Evolutionary conservation across 2,329 filamentous ascomycete genomes (phyloP).

Genomic region (Orbilia quercus): DNA sequence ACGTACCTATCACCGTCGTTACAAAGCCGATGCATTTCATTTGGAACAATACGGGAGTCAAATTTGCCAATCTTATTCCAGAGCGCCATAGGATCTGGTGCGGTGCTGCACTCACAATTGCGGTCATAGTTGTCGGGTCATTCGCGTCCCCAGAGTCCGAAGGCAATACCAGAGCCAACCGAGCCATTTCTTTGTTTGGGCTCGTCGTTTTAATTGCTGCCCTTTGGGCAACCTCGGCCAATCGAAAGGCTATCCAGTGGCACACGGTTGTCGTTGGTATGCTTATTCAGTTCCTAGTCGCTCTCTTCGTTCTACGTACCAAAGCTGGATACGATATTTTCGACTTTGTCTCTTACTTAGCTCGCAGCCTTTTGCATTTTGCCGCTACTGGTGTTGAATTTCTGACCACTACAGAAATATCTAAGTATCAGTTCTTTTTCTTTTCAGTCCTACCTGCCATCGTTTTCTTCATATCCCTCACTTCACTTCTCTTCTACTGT

Average conservation of each 20-base stretch:
- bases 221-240: constrained; percentile 77
- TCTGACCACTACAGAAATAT: constrained; percentile 69
- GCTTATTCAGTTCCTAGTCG: constrained; percentile 86
- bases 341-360: constrained; percentile 82
- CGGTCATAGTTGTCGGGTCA: constrained; percentile 79
- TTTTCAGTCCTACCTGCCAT: constrained; percentile 85
- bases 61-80: constrained; percentile 73
- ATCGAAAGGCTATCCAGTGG: constrained; percentile 75
- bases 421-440: constrained; percentile 74
- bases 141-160: constrained; percentile 77
- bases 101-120: constrained; percentile 74
- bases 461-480: constrained; percentile 95
- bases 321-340: constrained; percentile 88
- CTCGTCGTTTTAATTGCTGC: constrained; percentile 75
- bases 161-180: constrained; percentile 82
- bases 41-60: constrained; percentile 75
- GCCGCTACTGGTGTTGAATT: constrained; percentile 79
- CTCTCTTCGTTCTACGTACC: constrained; percentile 86
- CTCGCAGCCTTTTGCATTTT: constrained; percentile 79
- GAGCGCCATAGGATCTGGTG: constrained; percentile 72
- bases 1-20: constrained; percentile 75
- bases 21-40: constrained; percentile 74
- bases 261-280: constrained; percentile 88
- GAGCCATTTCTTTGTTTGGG: constrained; percentile 83
- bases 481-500: constrained; percentile 84